Conservation (phyloP, 2,329 filamentous ascomycete genomes). For the Alternaria infectoria region DNA sequence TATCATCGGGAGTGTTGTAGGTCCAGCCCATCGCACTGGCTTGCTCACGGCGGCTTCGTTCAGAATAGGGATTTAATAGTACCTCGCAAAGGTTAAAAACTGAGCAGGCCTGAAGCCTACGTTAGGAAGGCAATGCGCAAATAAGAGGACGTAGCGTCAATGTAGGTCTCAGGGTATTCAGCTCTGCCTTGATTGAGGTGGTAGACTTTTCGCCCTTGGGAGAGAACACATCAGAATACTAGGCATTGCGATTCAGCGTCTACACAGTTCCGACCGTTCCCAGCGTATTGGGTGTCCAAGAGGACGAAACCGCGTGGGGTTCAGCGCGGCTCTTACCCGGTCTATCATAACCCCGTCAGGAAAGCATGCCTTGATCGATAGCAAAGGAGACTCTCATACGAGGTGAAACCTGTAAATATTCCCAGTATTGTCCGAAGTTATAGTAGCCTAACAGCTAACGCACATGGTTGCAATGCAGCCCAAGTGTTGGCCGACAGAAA, state of each 20-base stretch:
- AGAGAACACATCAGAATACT: neutral
- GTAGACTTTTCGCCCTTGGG: neutral
- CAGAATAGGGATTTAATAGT: neutral
- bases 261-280: neutral
- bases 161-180: neutral
- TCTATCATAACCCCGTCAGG: neutral
- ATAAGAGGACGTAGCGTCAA: neutral
- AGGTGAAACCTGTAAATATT: neutral
- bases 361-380: neutral
- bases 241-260: neutral
- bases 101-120: neutral
- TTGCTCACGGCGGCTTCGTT: neutral
- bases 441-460: neutral
- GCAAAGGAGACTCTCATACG: neutral
- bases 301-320: neutral
- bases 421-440: neutral
- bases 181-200: neutral
- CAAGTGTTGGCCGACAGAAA: neutral
- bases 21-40: constrained; percentile 17
- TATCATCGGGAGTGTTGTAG: constrained; percentile 12
- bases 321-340: neutral
- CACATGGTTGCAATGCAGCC: neutral
- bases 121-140: neutral
- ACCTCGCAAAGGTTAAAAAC: neutral
- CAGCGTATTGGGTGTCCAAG: neutral